A percentile compares a stretch with the other conserved stretches of the same genome.
Evolutionary conservation across 192 early-diverging fungal species (phyloP).

Genomic region (Chytriomyces sp.): DNA sequence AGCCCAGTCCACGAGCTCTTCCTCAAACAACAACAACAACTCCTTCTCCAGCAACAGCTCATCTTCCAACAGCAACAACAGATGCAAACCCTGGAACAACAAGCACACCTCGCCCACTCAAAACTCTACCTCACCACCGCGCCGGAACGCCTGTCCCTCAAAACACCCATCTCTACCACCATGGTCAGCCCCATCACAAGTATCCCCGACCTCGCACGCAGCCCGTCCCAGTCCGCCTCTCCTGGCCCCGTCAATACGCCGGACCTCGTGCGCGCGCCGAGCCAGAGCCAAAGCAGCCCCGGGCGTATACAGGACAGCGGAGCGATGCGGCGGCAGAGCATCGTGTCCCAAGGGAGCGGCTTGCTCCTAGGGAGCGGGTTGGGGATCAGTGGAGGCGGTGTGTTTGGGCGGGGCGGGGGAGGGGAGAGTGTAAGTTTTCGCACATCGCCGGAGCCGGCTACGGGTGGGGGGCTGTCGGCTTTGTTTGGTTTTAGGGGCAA

Average conservation of each 20-base stretch:
- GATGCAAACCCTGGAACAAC: neutral
- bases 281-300: neutral
- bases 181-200: too few species aligned
- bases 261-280: neutral
- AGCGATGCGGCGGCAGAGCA: neutral
- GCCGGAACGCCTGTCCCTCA: neutral
- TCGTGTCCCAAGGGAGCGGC: too few species aligned
- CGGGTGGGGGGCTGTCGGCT: neutral
- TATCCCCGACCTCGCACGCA: neutral
- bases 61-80: neutral
- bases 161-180: neutral
- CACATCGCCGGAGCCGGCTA: neutral
- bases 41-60: neutral
- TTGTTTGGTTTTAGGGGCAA: neutral
- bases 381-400: neutral
- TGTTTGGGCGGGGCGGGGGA: neutral
- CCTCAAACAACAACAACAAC: neutral
- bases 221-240: neutral
- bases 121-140: neutral
- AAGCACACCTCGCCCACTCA: neutral
- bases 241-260: neutral
- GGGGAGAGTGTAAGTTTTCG: neutral
- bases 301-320: neutral
- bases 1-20: neutral
- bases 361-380: neutral